These are phyloP conservation scores for Ceratocystis destructans DNA, from an alignment of 2,329 filamentous ascomycete genomes.

Conservation along the genomic window DNA sequence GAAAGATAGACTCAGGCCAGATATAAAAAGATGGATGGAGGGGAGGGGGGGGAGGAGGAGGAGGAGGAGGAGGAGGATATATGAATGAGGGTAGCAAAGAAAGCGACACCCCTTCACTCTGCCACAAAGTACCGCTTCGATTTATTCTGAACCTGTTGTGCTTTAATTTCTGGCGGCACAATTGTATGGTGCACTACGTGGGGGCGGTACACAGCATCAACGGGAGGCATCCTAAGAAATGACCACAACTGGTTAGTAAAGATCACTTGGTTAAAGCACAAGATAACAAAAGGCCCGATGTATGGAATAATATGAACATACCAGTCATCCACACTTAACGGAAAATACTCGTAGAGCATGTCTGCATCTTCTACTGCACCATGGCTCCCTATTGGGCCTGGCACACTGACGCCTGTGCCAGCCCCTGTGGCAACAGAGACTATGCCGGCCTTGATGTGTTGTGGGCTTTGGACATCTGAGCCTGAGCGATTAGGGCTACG, in stretches of 20 bases:
- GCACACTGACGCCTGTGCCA: slow-evolving; percentile 14
- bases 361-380: slow-evolving; percentile 66
- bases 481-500: slow-evolving; percentile 40
- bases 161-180: slow-evolving; percentile 55
- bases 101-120: slow-evolving; percentile 31
- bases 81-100: slow-evolving; percentile 19
- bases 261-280: background rate
- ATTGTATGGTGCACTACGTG: slow-evolving; percentile 87
- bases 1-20: background rate
- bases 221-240: slow-evolving; percentile 56
- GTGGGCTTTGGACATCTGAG: slow-evolving; percentile 39
- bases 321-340: slow-evolving; percentile 81
- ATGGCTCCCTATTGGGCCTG: slow-evolving; percentile 30
- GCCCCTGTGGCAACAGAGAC: slow-evolving; percentile 11
- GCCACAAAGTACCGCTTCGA: slow-evolving; percentile 61
- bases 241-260: slow-evolving; percentile 19
- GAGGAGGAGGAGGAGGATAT: background rate
- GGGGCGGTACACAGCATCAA: slow-evolving; percentile 79
- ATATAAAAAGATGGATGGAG: background rate
- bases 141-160: slow-evolving; percentile 50
- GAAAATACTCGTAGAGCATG: slow-evolving; percentile 87
- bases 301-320: slow-evolving; percentile 24
- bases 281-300: background rate
- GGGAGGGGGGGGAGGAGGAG: no score
- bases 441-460: slow-evolving; percentile 29